Evolutionary conservation across 768 basidiomycete genomes (phyloP).

Genomic region (Sutorius australiensis): DNA sequence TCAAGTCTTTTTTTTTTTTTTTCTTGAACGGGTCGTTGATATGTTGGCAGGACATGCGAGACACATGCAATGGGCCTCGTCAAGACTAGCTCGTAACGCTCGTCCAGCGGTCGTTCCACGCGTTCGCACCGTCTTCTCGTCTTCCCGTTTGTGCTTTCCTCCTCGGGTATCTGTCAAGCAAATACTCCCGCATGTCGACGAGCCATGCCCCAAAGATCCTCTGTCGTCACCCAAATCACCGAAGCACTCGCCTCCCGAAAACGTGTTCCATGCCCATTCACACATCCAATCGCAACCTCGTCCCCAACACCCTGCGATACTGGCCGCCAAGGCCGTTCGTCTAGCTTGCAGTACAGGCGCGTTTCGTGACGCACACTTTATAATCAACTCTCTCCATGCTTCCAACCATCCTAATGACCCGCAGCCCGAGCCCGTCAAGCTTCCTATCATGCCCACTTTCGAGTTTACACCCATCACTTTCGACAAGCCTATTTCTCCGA

Average conservation of each 20-base stretch:
- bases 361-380: constrained; percentile 48
- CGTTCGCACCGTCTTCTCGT: constrained; percentile 10
- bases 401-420: constrained; percentile 31
- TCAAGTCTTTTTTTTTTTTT: neutral
- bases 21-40: neutral
- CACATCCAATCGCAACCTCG: neutral
- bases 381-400: constrained; percentile 55
- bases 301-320: constrained; percentile 19
- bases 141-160: neutral
- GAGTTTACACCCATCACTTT: constrained; percentile 46
- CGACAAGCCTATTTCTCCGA: constrained; percentile 49
- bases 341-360: constrained; percentile 41
- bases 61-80: constrained; percentile 72
- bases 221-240: neutral
- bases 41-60: constrained; percentile 47
- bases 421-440: constrained; percentile 7
- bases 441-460: constrained; percentile 25
- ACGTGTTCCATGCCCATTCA: neutral
- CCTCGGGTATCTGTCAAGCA: constrained; percentile 6
- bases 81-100: constrained; percentile 46
- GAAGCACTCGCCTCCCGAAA: neutral
- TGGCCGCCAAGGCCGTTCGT: constrained; percentile 52
- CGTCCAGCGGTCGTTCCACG: neutral
- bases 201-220: neutral
- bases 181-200: neutral